Evolutionary conservation across 2,329 filamentous ascomycete species (phyloP), one percentile per base, ranked within the genome.

Genomic region (Ilyonectria destructans): DNA sequence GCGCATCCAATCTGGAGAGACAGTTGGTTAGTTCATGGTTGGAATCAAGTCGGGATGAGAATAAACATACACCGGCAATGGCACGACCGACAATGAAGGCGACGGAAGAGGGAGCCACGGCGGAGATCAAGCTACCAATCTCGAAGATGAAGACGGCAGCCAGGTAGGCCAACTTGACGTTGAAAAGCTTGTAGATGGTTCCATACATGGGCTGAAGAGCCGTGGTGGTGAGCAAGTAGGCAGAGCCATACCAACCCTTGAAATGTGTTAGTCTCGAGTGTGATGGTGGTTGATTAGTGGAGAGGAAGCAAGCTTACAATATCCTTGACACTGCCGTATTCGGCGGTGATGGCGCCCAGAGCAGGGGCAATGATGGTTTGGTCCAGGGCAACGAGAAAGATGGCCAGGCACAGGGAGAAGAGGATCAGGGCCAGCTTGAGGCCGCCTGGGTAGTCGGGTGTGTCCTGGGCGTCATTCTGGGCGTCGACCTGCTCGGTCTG

Each of bases 291-390:
- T 26, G 29, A 54, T 31, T 12, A 1, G 17, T 29, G 23, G n/a
- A 15, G 31, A 12, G n/a, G n/a, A 37, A 35, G 3, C 15, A 21
- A 29, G 71, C 77, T 62, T 62, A 82, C 85, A 69, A 87, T 85
- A 62, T 87, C 85, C 70, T 82, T 81, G 40, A 85, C 80, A 56
- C 81, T 84, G 49, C 73, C 65, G 58, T 83, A 87, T 55, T 85
- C 77, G 1, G 78, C 77, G 0, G 85, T 87, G 70, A 88, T 88
- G 73, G 85, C 84, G 21, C 85, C 85, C 19, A 88, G 81, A 1
- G 86, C 86, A 15, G 86, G 86, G 6, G 85, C 85, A 68, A 87
- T 85, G 68, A 86, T 87, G 54, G 85, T 87, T 77, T 86, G 84
- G 69, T 87, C 85, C 12, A 87, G 80, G 3, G 85, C 85, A 51